Evolutionary conservation across 176 grass and related monocot genomes (phyloP).

Genomic region (Aegilops speltoides): DNA sequence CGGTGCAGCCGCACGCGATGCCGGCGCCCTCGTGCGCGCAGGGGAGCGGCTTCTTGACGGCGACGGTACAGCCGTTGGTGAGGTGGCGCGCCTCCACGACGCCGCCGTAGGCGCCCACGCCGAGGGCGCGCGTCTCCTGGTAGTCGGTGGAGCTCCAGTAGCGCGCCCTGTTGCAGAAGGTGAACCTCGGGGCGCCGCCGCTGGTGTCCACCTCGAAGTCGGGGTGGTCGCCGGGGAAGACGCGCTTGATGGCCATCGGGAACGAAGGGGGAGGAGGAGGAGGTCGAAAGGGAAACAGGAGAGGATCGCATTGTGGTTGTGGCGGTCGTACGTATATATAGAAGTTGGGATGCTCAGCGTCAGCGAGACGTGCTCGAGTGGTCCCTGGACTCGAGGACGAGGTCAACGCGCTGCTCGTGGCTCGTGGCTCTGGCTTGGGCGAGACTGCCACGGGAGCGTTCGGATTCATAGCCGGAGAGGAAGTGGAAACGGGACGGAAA

Average conservation of each 20-base stretch:
- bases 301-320: too few relatives aligned
- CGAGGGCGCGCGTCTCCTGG: background rate
- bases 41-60: conserved; percentile 20
- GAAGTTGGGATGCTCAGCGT: too few relatives aligned
- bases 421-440: too few relatives aligned
- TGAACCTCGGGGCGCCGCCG: background rate
- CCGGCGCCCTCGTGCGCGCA: background rate
- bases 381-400: too few relatives aligned
- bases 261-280: background rate
- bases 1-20: background rate
- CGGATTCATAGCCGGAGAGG: too few relatives aligned
- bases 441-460: too few relatives aligned
- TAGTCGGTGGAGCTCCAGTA: background rate
- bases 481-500: too few relatives aligned
- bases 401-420: too few relatives aligned
- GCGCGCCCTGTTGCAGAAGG: background rate
- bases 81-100: conserved; percentile 7
- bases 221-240: background rate
- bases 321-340: too few relatives aligned
- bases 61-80: conserved; percentile 16
- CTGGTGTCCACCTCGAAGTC: background rate
- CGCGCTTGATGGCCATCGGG: background rate
- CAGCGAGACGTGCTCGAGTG: too few relatives aligned
- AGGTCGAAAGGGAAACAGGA: background rate
- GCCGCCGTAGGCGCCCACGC: background rate